Evolutionary conservation across 495 filamentous ascomycete genomes (phyloP).

Genomic region (Pyrenula massariospora): DNA sequence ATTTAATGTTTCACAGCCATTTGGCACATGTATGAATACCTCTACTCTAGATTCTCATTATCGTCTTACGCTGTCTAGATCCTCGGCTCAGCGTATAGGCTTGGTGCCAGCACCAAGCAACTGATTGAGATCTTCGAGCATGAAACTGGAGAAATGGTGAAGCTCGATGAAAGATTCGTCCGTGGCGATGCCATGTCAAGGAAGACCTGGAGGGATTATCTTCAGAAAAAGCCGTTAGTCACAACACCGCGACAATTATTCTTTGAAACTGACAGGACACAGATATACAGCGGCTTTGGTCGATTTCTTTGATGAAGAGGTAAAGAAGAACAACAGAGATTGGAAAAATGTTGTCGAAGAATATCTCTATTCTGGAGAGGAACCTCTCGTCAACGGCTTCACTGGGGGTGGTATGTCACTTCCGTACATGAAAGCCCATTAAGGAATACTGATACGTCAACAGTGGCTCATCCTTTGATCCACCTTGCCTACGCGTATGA

Average conservation of each 20-base stretch:
- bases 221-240: slow-evolving; percentile 43
- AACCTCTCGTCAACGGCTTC: slow-evolving; percentile 62
- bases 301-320: slow-evolving; percentile 74
- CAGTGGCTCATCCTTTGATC: slow-evolving; percentile 77
- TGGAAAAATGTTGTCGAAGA: slow-evolving; percentile 63
- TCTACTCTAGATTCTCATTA: too few species aligned
- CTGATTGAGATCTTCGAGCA: slow-evolving; percentile 57
- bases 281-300: slow-evolving; percentile 64
- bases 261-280: not conserved
- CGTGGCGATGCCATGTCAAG: slow-evolving; percentile 41
- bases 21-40: too few species aligned
- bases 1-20: too few species aligned
- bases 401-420: slow-evolving; percentile 52
- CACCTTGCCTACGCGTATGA: slow-evolving; percentile 78
- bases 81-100: slow-evolving; percentile 58
- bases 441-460: not conserved
- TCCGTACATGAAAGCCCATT: slow-evolving; percentile 4
- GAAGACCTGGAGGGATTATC: slow-evolving; percentile 59
- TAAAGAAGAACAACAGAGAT: slow-evolving; percentile 54
- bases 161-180: slow-evolving; percentile 49
- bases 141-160: slow-evolving; percentile 46
- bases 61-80: too few species aligned
- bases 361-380: slow-evolving; percentile 56
- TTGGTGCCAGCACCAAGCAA: slow-evolving; percentile 50
- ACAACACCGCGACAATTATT: too few species aligned